Conservation (phyloP, 2,329 filamentous ascomycete genomes). For the Hypoxylon sp. region DNA sequence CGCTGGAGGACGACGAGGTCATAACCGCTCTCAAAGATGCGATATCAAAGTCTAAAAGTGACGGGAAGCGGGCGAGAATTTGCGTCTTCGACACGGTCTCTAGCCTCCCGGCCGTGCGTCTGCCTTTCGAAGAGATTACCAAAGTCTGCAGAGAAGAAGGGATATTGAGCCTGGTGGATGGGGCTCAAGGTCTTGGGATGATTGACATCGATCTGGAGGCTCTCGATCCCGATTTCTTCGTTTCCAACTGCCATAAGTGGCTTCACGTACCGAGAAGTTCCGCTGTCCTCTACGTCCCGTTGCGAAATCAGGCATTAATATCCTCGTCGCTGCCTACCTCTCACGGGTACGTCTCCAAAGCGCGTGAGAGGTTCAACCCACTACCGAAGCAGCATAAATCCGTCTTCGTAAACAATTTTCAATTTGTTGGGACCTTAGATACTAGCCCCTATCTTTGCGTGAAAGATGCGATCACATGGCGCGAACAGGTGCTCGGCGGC, state of each 20-base stretch:
- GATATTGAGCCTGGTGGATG: conserved; percentile 83
- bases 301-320: conserved; percentile 81
- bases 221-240: conserved; percentile 86
- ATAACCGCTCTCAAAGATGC: conserved; percentile 71
- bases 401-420: conserved; percentile 78
- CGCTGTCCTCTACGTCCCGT: conserved; percentile 84
- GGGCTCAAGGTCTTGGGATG: conserved; percentile 87
- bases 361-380: conserved; percentile 56
- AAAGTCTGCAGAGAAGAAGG: conserved; percentile 75
- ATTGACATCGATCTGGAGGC: conserved; percentile 76
- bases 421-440: conserved; percentile 83
- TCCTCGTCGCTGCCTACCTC: conserved; percentile 83
- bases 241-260: conserved; percentile 94
- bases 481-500: conserved; percentile 77
- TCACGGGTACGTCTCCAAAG: conserved; percentile 77
- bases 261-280: conserved; percentile 84
- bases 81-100: conserved; percentile 86
- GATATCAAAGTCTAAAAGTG: conserved; percentile 65
- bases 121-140: conserved; percentile 82
- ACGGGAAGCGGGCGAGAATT: conserved; percentile 74
- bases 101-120: conserved; percentile 81
- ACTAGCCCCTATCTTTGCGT: conserved; percentile 80
- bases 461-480: conserved; percentile 79
- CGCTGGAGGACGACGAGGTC: conserved; percentile 78
- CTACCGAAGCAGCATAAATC: conserved; percentile 65